Conservation (phyloP, 192 early-diverging fungal genomes). For the Coemansia sp. region DNA sequence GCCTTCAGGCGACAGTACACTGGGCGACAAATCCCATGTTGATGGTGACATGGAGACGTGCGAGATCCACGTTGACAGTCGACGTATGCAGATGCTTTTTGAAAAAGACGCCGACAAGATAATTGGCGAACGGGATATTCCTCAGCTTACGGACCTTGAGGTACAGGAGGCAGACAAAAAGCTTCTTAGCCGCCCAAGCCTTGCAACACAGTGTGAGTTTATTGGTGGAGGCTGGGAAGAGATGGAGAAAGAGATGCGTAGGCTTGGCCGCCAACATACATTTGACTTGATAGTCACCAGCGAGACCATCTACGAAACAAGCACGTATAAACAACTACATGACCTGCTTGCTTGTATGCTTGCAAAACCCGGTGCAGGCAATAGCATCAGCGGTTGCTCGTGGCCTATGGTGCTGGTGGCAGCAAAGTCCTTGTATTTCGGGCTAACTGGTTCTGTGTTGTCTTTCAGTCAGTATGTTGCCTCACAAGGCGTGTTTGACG, state of each 20-base stretch:
- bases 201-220: conserved; percentile 54
- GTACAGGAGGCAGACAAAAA: conserved; percentile 27
- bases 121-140: conserved; percentile 37
- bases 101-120: conserved; percentile 30
- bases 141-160: conserved; percentile 48
- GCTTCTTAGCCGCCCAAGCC: conserved; percentile 17
- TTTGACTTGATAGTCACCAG: conserved; percentile 76
- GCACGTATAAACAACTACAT: conserved; percentile 64
- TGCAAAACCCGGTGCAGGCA: conserved; percentile 29
- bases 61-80: conserved; percentile 48
- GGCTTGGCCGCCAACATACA: conserved; percentile 53
- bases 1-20: conserved; percentile 5
- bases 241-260: conserved; percentile 49
- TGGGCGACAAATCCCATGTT: conserved; percentile 64
- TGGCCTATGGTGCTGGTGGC: conserved; percentile 64
- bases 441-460: conserved; percentile 82
- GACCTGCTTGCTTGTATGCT: conserved; percentile 55
- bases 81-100: conserved; percentile 44
- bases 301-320: conserved; percentile 75
- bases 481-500: conserved; percentile 55
- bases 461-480: conserved; percentile 70
- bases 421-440: conserved; percentile 95
- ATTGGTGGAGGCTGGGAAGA: conserved; percentile 70
- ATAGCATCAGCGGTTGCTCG: neutral
- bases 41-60: conserved; percentile 40